Evolutionary conservation across 495 filamentous ascomycete species (phyloP).

Genomic region (Talaromyces proteolyticus): DNA sequence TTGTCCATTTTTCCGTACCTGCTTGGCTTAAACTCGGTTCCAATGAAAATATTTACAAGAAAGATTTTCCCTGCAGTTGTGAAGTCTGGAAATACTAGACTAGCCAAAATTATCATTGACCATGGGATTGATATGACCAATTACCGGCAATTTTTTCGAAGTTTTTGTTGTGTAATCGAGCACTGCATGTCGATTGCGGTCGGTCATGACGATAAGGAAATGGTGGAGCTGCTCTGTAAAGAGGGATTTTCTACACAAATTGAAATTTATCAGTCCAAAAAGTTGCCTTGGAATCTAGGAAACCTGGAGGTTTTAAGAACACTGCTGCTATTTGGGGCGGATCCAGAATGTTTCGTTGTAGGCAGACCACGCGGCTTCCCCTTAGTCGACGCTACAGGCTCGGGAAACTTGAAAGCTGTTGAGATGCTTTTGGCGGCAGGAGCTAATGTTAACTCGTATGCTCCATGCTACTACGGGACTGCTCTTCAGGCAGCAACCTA

Average conservation of each 20-base stretch:
- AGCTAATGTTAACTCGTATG: conserved; percentile 15
- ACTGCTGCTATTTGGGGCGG: not conserved
- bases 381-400: conserved; percentile 8
- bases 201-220: not conserved
- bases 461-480: conserved; percentile 4
- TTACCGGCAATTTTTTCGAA: not conserved
- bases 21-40: not conserved
- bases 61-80: conserved; percentile 2
- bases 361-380: not conserved
- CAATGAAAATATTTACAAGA: not conserved
- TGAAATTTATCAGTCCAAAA: not conserved
- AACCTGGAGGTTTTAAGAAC: not conserved
- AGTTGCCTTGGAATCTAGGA: not conserved
- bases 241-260: not conserved
- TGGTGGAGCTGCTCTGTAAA: conserved; percentile 2
- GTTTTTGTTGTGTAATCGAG: not conserved
- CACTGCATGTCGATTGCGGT: not conserved
- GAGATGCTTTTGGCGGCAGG: conserved; percentile 12
- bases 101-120: not conserved
- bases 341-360: not conserved
- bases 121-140: not conserved
- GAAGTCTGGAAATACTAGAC: not conserved
- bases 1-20: not conserved
- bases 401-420: conserved; percentile 9
- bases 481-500: conserved; percentile 24